Evolutionary conservation across 164 flowering plant genomes (phyloP), one percentile per base, ranked within the genome.

Genomic region (Kingdonia uniflora): DNA sequence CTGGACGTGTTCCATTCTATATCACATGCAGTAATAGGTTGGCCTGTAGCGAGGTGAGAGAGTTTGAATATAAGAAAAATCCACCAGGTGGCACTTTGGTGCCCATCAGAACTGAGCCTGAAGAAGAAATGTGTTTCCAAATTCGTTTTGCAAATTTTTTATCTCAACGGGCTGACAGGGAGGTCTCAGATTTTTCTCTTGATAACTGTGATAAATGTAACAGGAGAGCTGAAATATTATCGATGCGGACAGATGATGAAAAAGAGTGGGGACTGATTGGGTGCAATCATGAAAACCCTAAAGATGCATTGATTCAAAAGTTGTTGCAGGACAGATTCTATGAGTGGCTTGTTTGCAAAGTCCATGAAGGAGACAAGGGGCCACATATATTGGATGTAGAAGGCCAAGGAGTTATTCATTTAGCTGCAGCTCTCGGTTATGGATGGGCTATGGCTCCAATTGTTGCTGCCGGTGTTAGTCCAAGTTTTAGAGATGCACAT

Each of bases 401-500:
- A 44, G 48, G 48, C 48, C 84, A 70, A 70, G 91, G 91, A 42
- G 74, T 76, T 16, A 63, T 83, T 15, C 91, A 86, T 56, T 68
- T 86, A 64, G 85, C 83, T 35, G 81, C 95, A 67, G 74, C 88
- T 56, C 86, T 83, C 60, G 95, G 95, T 43, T 86, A 81, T 68
- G 81, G 66, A 19, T 83, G 88, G 88, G 88, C 84, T 19, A 71
- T 86, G 60, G 23, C 24, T 12, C 78, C 79, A 19, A 74, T 81
- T 43, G 63, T 80, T 62, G 80, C 79, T 61, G 75, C 86, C 37
- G 84, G 91, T 15, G 70, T 78, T 52, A 78, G 64, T 76, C 74
- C 79, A 42, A 80, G 71, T 64, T 86, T 78, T 59, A 69, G 91
- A 55, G 95, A 86, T 73, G 65, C 73, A 47, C 68, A 49, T 45